Percentiles rank a stretch among this genome's conserved stretches.
phyloP scores from a whole-genome alignment of 208 protist species.

The Wallacemonas sp. region DNA sequence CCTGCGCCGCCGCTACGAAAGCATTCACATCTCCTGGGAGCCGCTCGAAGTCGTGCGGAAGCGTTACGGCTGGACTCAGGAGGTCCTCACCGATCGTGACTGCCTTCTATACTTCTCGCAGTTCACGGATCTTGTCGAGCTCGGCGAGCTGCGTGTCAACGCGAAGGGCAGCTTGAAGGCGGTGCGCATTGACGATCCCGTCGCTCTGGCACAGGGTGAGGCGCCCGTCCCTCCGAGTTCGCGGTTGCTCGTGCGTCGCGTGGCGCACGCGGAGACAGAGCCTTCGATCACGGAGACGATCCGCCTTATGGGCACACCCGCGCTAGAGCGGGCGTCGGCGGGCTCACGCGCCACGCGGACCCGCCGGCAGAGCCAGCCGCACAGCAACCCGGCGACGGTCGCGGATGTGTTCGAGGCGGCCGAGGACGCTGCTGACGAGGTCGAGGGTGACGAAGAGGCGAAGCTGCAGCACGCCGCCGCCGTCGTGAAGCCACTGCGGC shows the following conservation, averaged over 20 bases:
- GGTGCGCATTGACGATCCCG: slow-evolving; percentile 62
- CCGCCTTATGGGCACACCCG: slow-evolving; percentile 77
- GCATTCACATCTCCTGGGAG: slow-evolving; percentile 90
- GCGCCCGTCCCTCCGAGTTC: slow-evolving; percentile 39
- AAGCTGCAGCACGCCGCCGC: slow-evolving; percentile 62
- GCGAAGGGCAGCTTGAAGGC: slow-evolving; percentile 40
- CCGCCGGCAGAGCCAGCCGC: background rate
- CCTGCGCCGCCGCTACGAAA: slow-evolving; percentile 88
- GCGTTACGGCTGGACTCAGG: slow-evolving; percentile 76
- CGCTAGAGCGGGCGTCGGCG: slow-evolving; percentile 43
- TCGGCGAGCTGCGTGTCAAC: slow-evolving; percentile 67
- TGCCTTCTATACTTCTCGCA: slow-evolving; percentile 80
- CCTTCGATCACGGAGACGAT: slow-evolving; percentile 88
- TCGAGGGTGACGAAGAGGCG: slow-evolving; percentile 66
- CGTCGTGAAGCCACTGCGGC: slow-evolving; percentile 46
- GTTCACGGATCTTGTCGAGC: slow-evolving; percentile 76
- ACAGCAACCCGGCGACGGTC: slow-evolving; percentile 37
- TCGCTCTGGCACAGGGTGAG: slow-evolving; percentile 26
- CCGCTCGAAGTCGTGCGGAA: slow-evolving; percentile 76
- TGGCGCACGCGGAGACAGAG: slow-evolving; percentile 53
- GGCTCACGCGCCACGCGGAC: slow-evolving; percentile 6
- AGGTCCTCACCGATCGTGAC: slow-evolving; percentile 74
- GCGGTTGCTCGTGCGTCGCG: slow-evolving; percentile 77
- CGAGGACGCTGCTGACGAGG: slow-evolving; percentile 43
- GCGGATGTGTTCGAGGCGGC: slow-evolving; percentile 49